A percentile compares a stretch with the other conserved stretches of the same genome.
Conservation (phyloP, 306 rosid genomes). For the Glycine soja region DNA sequence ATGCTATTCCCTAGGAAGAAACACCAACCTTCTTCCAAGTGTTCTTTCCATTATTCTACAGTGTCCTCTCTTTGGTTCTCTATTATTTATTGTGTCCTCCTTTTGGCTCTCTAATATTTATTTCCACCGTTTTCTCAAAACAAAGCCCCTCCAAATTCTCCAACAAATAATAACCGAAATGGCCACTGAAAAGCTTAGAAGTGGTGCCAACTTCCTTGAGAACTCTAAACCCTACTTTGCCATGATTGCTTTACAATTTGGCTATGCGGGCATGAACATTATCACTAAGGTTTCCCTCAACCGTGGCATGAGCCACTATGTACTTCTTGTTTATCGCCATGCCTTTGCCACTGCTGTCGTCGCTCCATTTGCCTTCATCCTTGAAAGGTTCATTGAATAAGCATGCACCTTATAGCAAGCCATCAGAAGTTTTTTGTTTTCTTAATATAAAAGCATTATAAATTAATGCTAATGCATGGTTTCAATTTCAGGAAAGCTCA, state of each 20-base stretch:
- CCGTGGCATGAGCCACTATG: constrained; percentile 94
- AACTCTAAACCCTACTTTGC: constrained; percentile 78
- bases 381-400: constrained; percentile 64
- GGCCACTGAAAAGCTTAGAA: constrained; percentile 55
- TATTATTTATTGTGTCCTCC: background rate
- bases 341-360: constrained; percentile 79
- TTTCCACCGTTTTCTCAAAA: constrained; percentile 14
- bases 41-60: background rate
- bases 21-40: constrained; percentile 18
- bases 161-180: constrained; percentile 28
- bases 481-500: constrained; percentile 68
- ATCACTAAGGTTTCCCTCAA: constrained; percentile 82
- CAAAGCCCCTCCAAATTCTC: constrained; percentile 8
- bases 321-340: constrained; percentile 91
- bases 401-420: too few species aligned
- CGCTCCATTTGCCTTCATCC: constrained; percentile 76
- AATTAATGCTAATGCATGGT: constrained; percentile 26
- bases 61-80: background rate
- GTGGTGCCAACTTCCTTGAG: constrained; percentile 57
- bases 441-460: background rate
- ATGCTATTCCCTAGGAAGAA: constrained; percentile 29
- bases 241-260: constrained; percentile 84
- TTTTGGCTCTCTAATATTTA: background rate
- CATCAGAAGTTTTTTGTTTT: background rate
- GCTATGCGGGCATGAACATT: constrained; percentile 88